Percentiles rank a stretch among this genome's conserved stretches.
phyloP scores from a whole-genome alignment of 1,284 basidiomycete species.

The Caloboletus inedulis region DNA sequence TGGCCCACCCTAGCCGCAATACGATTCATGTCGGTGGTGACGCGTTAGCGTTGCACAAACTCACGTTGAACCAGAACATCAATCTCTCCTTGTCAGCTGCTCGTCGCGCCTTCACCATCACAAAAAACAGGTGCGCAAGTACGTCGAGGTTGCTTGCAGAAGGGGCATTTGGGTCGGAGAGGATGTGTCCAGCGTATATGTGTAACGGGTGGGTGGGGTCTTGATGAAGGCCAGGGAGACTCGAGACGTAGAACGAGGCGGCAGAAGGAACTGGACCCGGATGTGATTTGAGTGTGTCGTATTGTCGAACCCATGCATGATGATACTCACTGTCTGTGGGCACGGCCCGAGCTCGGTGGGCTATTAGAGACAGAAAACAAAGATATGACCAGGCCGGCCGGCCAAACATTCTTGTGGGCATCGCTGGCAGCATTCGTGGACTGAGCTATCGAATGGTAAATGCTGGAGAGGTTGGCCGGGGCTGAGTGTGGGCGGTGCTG shows the following conservation, averaged over 20 bases:
- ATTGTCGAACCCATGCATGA: not conserved
- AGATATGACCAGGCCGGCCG: conserved; percentile 12
- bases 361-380: conserved; percentile 17
- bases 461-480: not conserved
- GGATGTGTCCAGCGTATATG: conserved; percentile 79
- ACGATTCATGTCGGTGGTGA: not conserved
- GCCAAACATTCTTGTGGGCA: conserved; percentile 6
- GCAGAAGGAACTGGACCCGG: conserved; percentile 61
- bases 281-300: not conserved
- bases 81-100: conserved; percentile 85
- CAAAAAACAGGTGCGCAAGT: conserved; percentile 84
- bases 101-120: conserved; percentile 85
- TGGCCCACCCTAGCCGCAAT: conserved; percentile 70
- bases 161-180: conserved; percentile 69
- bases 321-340: conserved; percentile 47
- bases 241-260: conserved; percentile 80
- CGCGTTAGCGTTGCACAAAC: conserved; percentile 25
- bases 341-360: conserved; percentile 27
- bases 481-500: not conserved
- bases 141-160: conserved; percentile 51
- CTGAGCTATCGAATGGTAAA: not conserved
- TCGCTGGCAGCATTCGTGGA: not conserved
- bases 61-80: conserved; percentile 95
- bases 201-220: conserved; percentile 67
- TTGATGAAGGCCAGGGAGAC: conserved; percentile 73